Evolutionary conservation across 805 yeast genomes (phyloP).

Genomic region (Komagataella pseudopastoris): DNA sequence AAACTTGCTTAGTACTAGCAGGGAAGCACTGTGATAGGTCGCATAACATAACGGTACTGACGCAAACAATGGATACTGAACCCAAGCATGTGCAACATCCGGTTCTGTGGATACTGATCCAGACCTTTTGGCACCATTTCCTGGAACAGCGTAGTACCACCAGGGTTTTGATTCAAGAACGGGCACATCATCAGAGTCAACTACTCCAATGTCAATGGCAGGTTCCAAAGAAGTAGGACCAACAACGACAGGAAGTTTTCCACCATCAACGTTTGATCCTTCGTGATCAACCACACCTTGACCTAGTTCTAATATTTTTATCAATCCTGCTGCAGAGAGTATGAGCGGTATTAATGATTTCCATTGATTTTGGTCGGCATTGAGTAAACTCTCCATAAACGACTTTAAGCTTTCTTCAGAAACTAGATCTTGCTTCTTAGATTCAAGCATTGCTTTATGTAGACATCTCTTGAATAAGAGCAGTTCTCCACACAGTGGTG

Average conservation of each 20-base stretch:
- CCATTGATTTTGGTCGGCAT: conserved; percentile 11
- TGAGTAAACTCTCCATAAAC: conserved; percentile 1
- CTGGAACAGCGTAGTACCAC: not conserved
- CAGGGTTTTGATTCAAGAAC: not conserved
- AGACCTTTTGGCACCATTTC: not conserved
- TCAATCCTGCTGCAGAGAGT: conserved; percentile 16
- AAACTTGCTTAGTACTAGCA: conserved; percentile 11
- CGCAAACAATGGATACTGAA: conserved; percentile 22
- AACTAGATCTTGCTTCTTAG: not conserved
- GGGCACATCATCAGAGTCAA: not conserved
- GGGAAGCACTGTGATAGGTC: conserved; percentile 18
- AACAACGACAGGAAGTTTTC: conserved; percentile 12
- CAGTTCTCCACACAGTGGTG: conserved; percentile 17
- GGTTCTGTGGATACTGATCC: conserved; percentile 8
- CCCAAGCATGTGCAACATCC: conserved; percentile 23
- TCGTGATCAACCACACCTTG: conserved; percentile 14
- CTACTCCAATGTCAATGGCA: conserved; percentile 4
- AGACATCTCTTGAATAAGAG: conserved; percentile 15
- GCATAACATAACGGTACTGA: conserved; percentile 15
- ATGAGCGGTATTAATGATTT: conserved; percentile 17
- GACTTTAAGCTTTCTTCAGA: conserved; percentile 2
- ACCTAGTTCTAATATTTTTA: conserved; percentile 24
- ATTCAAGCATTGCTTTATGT: not conserved
- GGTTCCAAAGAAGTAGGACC: conserved; percentile 16
- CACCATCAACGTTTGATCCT: not conserved